These are phyloP conservation scores for Setaria italica DNA, from an alignment of 202 grass and related monocot genomes.

Conservation along the genomic window DNA sequence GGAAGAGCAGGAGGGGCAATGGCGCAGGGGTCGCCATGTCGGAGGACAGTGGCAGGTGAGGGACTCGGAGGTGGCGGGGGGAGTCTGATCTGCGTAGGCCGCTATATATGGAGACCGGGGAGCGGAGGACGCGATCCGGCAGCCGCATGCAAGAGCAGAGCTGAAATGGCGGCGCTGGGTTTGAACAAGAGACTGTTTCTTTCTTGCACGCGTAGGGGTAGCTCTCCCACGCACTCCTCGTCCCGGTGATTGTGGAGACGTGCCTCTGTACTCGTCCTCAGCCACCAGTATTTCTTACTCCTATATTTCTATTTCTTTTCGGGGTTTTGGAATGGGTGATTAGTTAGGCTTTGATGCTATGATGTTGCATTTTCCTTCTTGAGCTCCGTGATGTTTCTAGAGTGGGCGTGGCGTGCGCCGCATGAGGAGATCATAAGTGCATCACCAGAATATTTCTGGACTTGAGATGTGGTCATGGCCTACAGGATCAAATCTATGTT, in stretches of 20 bases:
- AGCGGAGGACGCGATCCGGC: not conserved
- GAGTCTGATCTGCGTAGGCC: not conserved
- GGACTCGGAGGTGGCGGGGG: not conserved
- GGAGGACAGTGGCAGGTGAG: conserved; percentile 2
- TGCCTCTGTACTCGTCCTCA: not conserved
- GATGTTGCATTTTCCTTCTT: too few species aligned
- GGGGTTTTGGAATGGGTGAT: too few species aligned
- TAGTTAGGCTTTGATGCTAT: too few species aligned
- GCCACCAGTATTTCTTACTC: not conserved
- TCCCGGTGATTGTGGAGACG: conserved; percentile 5
- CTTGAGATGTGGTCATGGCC: too few species aligned
- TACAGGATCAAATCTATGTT: too few species aligned
- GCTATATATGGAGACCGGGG: conserved; percentile 17
- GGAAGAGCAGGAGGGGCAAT: conserved; percentile 8
- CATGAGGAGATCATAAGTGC: too few species aligned
- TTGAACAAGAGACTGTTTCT: conserved; percentile 35
- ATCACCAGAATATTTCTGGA: too few species aligned
- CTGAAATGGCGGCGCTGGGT: conserved; percentile 42
- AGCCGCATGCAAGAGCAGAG: conserved; percentile 43
- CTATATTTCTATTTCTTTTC: too few species aligned
- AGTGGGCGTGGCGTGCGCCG: too few species aligned
- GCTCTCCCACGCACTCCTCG: not conserved
- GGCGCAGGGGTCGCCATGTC: conserved; percentile 23
- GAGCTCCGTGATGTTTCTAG: too few species aligned
- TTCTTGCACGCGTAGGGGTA: not conserved